A percentile compares a stretch with the other conserved stretches of the same genome.
phyloP scores from a whole-genome alignment of 164 flowering plant species.

The Tinospora cordifolia region DNA sequence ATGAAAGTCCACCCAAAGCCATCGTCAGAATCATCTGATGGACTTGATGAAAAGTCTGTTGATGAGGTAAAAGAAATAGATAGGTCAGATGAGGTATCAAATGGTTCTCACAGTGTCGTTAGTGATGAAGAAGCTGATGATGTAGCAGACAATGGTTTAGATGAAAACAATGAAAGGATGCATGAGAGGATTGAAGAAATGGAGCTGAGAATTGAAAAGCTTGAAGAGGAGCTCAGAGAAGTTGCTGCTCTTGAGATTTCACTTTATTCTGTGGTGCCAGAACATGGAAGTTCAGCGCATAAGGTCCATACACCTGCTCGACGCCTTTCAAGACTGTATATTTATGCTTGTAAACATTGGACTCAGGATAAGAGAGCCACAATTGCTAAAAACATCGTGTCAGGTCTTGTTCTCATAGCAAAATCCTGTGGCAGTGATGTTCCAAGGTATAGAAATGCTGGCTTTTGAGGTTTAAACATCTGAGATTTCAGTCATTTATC shows the following conservation, averaged over 20 bases:
- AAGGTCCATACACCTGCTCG: conserved; percentile 98
- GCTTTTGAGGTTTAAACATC: not conserved
- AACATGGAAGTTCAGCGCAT: conserved; percentile 97
- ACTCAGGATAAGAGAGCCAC: conserved; percentile 69
- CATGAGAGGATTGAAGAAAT: conserved; percentile 58
- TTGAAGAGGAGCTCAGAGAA: conserved; percentile 89
- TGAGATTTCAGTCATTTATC: not conserved
- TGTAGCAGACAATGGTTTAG: conserved; percentile 36
- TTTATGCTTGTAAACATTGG: conserved; percentile 94
- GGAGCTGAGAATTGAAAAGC: conserved; percentile 71
- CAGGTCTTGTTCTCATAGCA: conserved; percentile 81
- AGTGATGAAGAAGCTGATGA: conserved; percentile 48
- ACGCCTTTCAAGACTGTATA: conserved; percentile 87
- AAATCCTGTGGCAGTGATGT: conserved; percentile 93
- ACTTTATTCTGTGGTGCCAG: conserved; percentile 86
- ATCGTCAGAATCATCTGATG: conserved; percentile 66
- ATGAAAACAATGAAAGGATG: conserved; percentile 33
- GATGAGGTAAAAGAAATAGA: conserved; percentile 52
- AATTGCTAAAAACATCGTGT: conserved; percentile 75
- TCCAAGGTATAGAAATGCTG: conserved; percentile 50
- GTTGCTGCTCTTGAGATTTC: conserved; percentile 95
- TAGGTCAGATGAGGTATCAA: conserved; percentile 44
- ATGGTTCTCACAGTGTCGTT: conserved; percentile 37
- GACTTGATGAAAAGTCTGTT: conserved; percentile 35
- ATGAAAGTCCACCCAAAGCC: conserved; percentile 34